Base-by-base conservation (phyloP, 352 stramenopile genomes). In the Globisporangium recalcitrans region DNA sequence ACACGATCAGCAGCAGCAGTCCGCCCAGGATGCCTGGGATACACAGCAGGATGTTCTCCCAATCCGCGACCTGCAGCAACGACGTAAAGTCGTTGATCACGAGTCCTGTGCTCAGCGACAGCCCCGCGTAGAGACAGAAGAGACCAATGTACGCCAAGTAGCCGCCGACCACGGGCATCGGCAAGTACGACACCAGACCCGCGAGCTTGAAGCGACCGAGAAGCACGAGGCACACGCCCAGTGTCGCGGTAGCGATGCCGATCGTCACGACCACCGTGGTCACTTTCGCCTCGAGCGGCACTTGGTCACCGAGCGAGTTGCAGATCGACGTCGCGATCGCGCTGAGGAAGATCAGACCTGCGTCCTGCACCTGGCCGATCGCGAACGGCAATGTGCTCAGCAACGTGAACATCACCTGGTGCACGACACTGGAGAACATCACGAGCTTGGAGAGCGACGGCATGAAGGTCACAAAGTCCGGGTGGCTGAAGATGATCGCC, bases 61-160 rank as follows among this genome's bases (percentile, higher is more conserved):
- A 53, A 53, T 91, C 62, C 16, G 69, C 73, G 13, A 98, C 69
- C 60, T 91, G 73, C 52, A 77, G 59, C 67, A 93, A 90, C 65
- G 91, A 94, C 22, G 69, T 67, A 38, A 96, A 83, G 46, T 90
- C 83, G 65, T 96, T 96, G 72, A 98, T 95, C 46, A 90, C 77
- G 36, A 90, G 77, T 0, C 80, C 88, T n/a, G 96, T 98, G 72
- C 88, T 96, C 13, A 98, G 67, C 29, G 88, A 93, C 32, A 98
- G 74, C 0, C 93, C 95, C 0, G 93, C 95, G 65, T 97, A 91
- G 22, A 98, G 51, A 73, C 92, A 98, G 67, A 99, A 99, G 42
- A 98, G 93, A 5, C 97, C 97, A 65, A 99, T 98, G 72, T 96
- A 98, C 6, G 96, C 97, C 42, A 99, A 73, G 78, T 99, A 99